Conservation (phyloP, 176 grass and related monocot genomes). For the Zea mays region DNA sequence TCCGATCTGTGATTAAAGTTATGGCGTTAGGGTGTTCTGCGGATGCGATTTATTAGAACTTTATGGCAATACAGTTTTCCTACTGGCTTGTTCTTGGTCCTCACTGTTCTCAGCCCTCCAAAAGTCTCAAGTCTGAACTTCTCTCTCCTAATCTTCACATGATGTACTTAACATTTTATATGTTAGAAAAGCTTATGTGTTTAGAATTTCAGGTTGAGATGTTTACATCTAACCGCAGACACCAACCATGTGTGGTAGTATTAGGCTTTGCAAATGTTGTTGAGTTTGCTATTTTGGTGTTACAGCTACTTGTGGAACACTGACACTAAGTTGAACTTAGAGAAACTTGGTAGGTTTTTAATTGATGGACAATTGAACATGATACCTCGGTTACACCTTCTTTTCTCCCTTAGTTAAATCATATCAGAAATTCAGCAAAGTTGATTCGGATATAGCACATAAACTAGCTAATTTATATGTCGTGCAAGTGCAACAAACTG, state of each 20-base stretch:
- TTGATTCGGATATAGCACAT: background rate
- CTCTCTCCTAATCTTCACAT: no score
- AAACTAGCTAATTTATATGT: background rate
- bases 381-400: no score
- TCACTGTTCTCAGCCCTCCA: no score
- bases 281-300: background rate
- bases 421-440: background rate
- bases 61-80: background rate
- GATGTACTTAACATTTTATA: no score
- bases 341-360: background rate
- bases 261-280: background rate
- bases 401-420: no score
- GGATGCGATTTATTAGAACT: slow-evolving; percentile 3
- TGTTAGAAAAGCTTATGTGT: background rate
- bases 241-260: background rate
- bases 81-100: no score
- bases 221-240: background rate
- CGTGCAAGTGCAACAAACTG: no score
- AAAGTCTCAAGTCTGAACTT: no score
- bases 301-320: background rate
- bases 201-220: background rate
- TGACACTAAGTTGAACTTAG: no score
- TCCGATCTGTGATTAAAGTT: slow-evolving; percentile 20
- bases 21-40: background rate
- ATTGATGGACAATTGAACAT: background rate